These are phyloP conservation scores for Gossypium davidsonii DNA, from an alignment of 441 rosid species.

Conservation along the genomic window DNA sequence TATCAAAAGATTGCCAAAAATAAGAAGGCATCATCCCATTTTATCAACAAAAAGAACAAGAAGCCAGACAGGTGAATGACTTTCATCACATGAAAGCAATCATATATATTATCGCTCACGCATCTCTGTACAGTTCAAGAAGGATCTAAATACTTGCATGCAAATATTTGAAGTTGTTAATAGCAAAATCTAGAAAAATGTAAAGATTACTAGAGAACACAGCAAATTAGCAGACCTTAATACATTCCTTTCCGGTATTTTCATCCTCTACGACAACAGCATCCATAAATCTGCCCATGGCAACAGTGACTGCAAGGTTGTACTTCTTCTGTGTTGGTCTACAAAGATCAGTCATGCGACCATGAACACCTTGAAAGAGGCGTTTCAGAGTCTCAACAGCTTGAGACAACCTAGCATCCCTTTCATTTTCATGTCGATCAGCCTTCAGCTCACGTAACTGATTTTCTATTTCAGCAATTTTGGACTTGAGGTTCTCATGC, in stretches of 20 bases:
- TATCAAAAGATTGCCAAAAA: slow-evolving; percentile 12
- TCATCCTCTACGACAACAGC: slow-evolving; percentile 98
- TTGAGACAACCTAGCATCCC: slow-evolving; percentile 83
- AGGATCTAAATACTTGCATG: background rate
- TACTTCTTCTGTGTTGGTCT: slow-evolving; percentile 89
- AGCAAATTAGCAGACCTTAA: slow-evolving; percentile 53
- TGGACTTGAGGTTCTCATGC: slow-evolving; percentile 69
- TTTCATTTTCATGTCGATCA: slow-evolving; percentile 87
- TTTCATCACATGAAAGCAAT: background rate
- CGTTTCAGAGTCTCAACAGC: slow-evolving; percentile 92
- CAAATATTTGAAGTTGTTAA: background rate
- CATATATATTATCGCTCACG: background rate
- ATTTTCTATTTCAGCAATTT: slow-evolving; percentile 72
- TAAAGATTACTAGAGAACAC: slow-evolving; percentile 9
- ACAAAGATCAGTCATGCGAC: slow-evolving; percentile 96
- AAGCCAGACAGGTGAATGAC: background rate
- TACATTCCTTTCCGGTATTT: slow-evolving; percentile 92
- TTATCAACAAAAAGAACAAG: background rate
- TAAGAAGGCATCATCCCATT: background rate
- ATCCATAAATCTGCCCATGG: slow-evolving; percentile 99
- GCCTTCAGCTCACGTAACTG: slow-evolving; percentile 91
- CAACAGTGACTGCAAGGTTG: slow-evolving; percentile 96
- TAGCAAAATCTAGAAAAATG: slow-evolving; percentile 3
- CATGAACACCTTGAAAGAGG: slow-evolving; percentile 92
- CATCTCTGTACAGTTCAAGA: slow-evolving; percentile 1